Base-by-base conservation (phyloP, 2,329 filamentous ascomycete species). In the Cladobotryum protrusum region DNA sequence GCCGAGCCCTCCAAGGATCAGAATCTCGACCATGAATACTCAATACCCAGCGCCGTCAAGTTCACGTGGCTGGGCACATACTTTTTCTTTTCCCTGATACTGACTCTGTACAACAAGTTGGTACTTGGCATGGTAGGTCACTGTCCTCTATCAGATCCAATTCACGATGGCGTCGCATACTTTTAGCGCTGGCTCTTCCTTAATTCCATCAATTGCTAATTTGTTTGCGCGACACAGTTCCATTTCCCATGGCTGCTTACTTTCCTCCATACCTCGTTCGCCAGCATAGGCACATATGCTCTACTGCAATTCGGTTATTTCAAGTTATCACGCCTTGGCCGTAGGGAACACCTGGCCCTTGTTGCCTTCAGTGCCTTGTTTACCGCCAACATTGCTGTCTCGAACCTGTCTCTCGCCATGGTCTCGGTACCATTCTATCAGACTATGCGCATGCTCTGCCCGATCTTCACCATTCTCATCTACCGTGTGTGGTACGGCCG, bases 391-490 rank as follows among this genome's bases (percentile, higher is more conserved):
- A 82, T 83, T 56, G 80, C 80, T 51, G 75, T 82, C 42, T 81
- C 78, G n/a, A 83, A 83, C 64, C 71, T 82, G 19, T 82, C 79
- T n/a, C 70, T 83, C 35, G 70, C 69, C 53, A 74, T 81, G 73
- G 79, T 81, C 35, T 83, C 81, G 1, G 77, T 84, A n/a, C 77
- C 81, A 2, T 84, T 84, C 64, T 82, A 83, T 63, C 81, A 84
- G 63, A 79, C 82, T 51, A 76, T 83, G 64, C 75, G 81, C 55
- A 81, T 81, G 53, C 78, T 79, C 17, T 78, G 74, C 52, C 81
- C 81, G 24, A 73, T 83, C 58, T 80, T 83, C 61, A 82, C 81
- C 47, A 77, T 83, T 49, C 63, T 81, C 54, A 81, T 84, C 61
- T 82, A 80, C 69, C 76, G 77, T 46, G 59, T 78, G 45, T 73